Conservation (phyloP, 331 rosid genomes). For the Spiraea crenata region DNA sequence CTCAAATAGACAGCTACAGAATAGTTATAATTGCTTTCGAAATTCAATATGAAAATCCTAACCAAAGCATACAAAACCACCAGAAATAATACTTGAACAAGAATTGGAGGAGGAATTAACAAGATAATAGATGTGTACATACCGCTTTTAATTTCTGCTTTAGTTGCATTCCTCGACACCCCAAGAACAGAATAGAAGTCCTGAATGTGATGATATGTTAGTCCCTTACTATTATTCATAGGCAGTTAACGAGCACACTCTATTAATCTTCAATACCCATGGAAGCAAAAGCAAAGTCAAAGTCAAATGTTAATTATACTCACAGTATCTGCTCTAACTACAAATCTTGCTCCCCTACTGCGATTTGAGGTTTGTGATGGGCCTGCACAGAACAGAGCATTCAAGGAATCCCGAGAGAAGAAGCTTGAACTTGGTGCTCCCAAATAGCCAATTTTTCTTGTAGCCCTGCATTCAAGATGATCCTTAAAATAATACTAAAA, state of each 20-base stretch:
- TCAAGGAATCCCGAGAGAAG: conserved; percentile 55
- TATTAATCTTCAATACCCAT: not conserved
- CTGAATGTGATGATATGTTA: conserved; percentile 46
- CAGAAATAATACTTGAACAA: not conserved
- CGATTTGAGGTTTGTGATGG: conserved; percentile 47
- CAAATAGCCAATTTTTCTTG: conserved; percentile 52
- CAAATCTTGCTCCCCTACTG: conserved; percentile 57
- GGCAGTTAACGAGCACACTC: not conserved
- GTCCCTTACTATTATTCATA: conserved; percentile 18
- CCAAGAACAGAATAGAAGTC: conserved; percentile 93
- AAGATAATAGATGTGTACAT: conserved; percentile 21
- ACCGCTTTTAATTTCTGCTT: conserved; percentile 98
- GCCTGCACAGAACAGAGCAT: conserved; percentile 34
- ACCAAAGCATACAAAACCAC: not conserved
- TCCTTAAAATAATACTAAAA: not conserved
- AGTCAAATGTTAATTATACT: conserved; percentile 33
- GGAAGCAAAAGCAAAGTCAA: conserved; percentile 15
- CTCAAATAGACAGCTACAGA: not conserved
- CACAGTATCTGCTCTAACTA: conserved; percentile 85
- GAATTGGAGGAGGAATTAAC: not conserved
- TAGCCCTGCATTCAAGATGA: conserved; percentile 50
- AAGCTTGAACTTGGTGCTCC: conserved; percentile 63
- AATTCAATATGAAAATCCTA: too few species aligned
- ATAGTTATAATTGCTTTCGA: too few species aligned
- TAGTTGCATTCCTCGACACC: conserved; percentile 78